Evolutionary conservation across 306 rosid genomes (phyloP).

Genomic region (Cicer pinnatifidum): DNA sequence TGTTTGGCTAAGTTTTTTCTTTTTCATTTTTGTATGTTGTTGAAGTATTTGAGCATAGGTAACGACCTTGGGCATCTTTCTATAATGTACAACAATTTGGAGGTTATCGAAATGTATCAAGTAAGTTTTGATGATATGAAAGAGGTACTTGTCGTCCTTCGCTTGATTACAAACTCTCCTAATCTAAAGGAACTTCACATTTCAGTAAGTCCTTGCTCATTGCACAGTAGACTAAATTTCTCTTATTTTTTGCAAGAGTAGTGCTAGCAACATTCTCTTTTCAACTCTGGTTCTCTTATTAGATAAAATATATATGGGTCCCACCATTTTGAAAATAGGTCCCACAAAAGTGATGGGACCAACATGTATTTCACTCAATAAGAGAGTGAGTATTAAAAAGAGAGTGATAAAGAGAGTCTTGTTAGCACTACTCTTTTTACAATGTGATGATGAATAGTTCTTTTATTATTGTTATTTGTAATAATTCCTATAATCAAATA

Average conservation of each 20-base stretch:
- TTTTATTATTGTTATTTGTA: neutral
- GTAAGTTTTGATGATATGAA: conserved; percentile 93
- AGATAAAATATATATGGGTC: too few relatives aligned
- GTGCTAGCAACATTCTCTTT: too few relatives aligned
- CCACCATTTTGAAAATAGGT: too few relatives aligned
- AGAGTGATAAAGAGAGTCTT: too few relatives aligned
- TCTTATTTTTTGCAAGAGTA: neutral
- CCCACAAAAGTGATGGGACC: too few relatives aligned
- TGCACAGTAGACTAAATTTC: neutral
- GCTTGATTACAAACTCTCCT: conserved; percentile 79
- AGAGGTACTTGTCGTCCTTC: conserved; percentile 86
- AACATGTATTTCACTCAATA: too few relatives aligned
- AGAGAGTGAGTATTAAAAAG: too few relatives aligned
- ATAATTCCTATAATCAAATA: neutral
- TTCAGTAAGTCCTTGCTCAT: conserved; percentile 63
- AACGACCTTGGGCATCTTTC: conserved; percentile 53
- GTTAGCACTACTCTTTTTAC: neutral
- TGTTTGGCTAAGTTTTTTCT: conserved; percentile 21
- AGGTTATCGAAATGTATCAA: conserved; percentile 74
- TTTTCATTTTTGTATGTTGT: conserved; percentile 32
- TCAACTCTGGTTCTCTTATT: too few relatives aligned
- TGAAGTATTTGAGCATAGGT: conserved; percentile 91
- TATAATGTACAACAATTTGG: conserved; percentile 61
- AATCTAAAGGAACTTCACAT: conserved; percentile 80
- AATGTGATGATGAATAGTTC: neutral